Conservation (phyloP, 108 stramenopile species). For the Nitzschia palea region DNA sequence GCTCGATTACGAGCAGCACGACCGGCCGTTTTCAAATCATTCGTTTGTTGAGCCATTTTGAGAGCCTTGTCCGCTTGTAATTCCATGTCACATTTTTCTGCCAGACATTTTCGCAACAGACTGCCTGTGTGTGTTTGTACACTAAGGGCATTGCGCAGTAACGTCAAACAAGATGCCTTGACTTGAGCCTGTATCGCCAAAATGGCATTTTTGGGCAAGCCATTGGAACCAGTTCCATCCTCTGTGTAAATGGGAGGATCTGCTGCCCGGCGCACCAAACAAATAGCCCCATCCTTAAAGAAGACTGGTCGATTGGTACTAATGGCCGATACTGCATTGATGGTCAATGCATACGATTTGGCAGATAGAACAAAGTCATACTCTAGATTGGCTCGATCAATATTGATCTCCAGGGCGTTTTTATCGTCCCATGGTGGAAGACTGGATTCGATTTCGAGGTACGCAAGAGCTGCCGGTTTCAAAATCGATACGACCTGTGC, state of each 20-base stretch:
- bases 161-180: conserved; percentile 75
- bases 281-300: conserved; percentile 76
- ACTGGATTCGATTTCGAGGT: conserved; percentile 75
- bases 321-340: conserved; percentile 81
- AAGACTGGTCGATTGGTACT: conserved; percentile 77
- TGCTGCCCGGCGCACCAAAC: conserved; percentile 69
- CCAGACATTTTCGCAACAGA: conserved; percentile 60
- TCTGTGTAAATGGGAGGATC: conserved; percentile 56
- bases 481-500: conserved; percentile 71
- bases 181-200: conserved; percentile 65
- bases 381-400: conserved; percentile 59
- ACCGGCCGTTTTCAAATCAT: conserved; percentile 80
- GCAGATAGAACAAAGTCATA: conserved; percentile 80
- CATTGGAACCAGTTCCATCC: conserved; percentile 17
- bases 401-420: conserved; percentile 31
- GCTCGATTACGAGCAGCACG: conserved; percentile 85
- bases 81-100: conserved; percentile 60
- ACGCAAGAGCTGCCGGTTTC: conserved; percentile 82
- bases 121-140: conserved; percentile 67
- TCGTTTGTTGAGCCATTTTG: conserved; percentile 72
- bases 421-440: conserved; percentile 38
- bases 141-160: conserved; percentile 79
- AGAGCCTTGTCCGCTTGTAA: conserved; percentile 86
- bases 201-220: conserved; percentile 33
- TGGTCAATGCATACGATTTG: conserved; percentile 78